Evolutionary conservation across 1,284 basidiomycete species (phyloP), one percentile per base, ranked within the genome.

Genomic region (Sporisorium reilianum): DNA sequence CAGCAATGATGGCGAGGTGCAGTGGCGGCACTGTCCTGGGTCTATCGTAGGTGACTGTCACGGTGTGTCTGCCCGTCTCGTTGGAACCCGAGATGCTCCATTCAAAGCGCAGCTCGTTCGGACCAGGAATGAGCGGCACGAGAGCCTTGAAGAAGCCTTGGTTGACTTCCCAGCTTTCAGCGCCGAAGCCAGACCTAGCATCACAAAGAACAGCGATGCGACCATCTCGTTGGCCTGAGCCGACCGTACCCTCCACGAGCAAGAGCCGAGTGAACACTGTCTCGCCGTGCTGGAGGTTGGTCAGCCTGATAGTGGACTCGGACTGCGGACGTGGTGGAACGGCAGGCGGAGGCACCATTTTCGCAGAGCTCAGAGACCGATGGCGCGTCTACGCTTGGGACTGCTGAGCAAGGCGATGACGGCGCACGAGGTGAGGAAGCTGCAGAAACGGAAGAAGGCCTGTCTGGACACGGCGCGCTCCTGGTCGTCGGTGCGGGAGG

Each of bases 371-470:
- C 40, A 72, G 11, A 75, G 63, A n/a, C 68, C 74, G 44, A 76
- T 72, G 10, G 74, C 69, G 9, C 64, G 57, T 36, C 78, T 60
- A 18, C 76, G 70, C 40, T 72, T 78, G 2, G 79, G 79, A 48
- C 72, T 77, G 66, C 65, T 70, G 16, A 81, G 65, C 18, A 81
- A 72, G 10, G 80, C 80, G 44, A 81, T 81, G 49, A 77, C 63
- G 12, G 78, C 77, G 69, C 77, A 80, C 3, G 79, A 80, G 32
- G 77, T 64, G 40, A 78, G 55, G 55, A 81, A 81, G 51, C 69
- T 72, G 64, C 77, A 73, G 68, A 79, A 80, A 28, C 80, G 75
- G 60, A 81, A 81, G 62, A 81, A 81, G 38, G 80, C 80, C 56
- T 77, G 75, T 30, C 80, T 51, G 6, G 79, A 80, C 0, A 81